These are phyloP conservation scores for Zarea fungicola DNA, from an alignment of 2,329 filamentous ascomycete species.

Conservation along the genomic window DNA sequence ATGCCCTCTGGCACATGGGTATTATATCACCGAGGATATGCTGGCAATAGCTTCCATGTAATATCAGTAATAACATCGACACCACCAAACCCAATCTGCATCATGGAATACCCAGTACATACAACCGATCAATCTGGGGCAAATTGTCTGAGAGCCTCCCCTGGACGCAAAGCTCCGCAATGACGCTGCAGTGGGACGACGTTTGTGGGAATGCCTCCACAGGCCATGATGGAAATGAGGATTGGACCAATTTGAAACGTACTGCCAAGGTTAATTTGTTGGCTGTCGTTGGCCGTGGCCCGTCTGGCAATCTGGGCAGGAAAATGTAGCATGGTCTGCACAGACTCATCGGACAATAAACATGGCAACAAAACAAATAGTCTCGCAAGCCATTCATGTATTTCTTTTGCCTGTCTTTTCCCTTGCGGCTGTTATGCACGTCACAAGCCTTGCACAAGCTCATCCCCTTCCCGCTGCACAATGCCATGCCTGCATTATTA, in stretches of 20 bases:
- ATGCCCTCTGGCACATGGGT: too few relatives aligned
- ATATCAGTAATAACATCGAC: not conserved
- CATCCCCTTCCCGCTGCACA: not conserved
- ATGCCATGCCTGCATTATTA: not conserved
- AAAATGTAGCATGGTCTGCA: too few relatives aligned
- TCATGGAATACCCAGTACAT: not conserved
- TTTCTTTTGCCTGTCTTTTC: not conserved
- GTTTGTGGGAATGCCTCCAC: not conserved
- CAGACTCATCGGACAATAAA: too few relatives aligned
- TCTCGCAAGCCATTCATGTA: not conserved
- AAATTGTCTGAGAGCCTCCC: not conserved
- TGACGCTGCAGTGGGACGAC: slow-evolving; percentile 6
- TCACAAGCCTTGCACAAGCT: not conserved
- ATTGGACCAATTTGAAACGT: too few relatives aligned
- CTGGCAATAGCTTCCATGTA: too few relatives aligned
- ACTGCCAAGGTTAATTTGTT: too few relatives aligned
- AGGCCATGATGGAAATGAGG: too few relatives aligned
- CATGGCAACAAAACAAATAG: not conserved
- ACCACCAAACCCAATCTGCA: not conserved
- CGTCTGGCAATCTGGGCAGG: too few relatives aligned
- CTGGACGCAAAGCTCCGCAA: slow-evolving; percentile 7
- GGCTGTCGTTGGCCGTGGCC: too few relatives aligned
- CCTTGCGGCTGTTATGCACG: not conserved
- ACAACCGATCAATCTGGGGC: slow-evolving; percentile 1
- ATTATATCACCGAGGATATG: too few relatives aligned